Conservation (phyloP, 1,284 basidiomycete genomes). For the Boletus smithii region DNA sequence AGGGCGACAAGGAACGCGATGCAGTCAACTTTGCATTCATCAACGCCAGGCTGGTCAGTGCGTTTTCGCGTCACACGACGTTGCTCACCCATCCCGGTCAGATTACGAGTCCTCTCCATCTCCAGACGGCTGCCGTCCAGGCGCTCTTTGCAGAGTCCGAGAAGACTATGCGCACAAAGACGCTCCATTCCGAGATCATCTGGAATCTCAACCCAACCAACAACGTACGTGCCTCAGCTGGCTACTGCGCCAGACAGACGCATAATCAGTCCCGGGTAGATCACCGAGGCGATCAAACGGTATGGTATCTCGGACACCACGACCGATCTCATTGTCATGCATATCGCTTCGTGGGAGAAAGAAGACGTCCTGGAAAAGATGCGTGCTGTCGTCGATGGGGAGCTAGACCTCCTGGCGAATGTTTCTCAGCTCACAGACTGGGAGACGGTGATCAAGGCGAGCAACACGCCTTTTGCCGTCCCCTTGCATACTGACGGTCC, state of each 20-base stretch:
- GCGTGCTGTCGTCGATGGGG: constrained; percentile 55
- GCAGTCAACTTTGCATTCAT: constrained; percentile 87
- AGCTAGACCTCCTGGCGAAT: constrained; percentile 43
- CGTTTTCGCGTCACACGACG: not conserved
- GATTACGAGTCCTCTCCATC: constrained; percentile 73
- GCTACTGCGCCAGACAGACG: not conserved
- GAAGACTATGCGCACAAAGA: constrained; percentile 63
- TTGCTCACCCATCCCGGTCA: constrained; percentile 27
- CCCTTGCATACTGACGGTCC: not conserved
- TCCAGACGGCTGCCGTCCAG: constrained; percentile 79
- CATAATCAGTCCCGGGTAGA: constrained; percentile 45
- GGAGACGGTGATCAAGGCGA: constrained; percentile 68
- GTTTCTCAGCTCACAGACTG: constrained; percentile 65
- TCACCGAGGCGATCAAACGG: constrained; percentile 79
- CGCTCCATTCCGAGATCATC: constrained; percentile 83
- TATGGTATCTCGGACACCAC: constrained; percentile 77
- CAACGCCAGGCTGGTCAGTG: constrained; percentile 62
- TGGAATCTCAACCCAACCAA: constrained; percentile 82
- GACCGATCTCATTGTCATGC: constrained; percentile 71
- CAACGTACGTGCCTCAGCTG: constrained; percentile 51
- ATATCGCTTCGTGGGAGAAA: constrained; percentile 48
- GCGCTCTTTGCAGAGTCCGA: constrained; percentile 70
- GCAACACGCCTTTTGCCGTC: not conserved
- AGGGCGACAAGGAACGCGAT: constrained; percentile 67
- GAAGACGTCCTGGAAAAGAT: constrained; percentile 48